Percentiles rank a stretch among this genome's conserved stretches.
phyloP scores from a whole-genome alignment of 2,329 filamentous ascomycete genomes.

The Fonsecaea nubica region DNA sequence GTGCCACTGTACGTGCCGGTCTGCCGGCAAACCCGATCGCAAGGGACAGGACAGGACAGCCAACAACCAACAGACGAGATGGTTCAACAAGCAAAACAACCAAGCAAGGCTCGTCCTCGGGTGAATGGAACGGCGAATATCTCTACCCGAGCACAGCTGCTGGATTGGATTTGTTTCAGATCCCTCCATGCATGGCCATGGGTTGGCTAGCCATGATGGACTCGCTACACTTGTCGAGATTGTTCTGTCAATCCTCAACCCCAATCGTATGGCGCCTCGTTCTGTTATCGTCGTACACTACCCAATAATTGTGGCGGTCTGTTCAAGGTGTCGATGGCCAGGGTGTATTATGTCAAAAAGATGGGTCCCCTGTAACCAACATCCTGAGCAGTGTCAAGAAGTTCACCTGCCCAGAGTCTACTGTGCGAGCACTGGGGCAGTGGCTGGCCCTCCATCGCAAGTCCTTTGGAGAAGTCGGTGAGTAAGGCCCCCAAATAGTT shows the following conservation, averaged over 20 bases:
- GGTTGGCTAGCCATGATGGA: background rate
- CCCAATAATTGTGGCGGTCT: background rate
- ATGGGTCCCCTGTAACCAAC: background rate
- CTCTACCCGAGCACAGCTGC: background rate
- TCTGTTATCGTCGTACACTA: background rate
- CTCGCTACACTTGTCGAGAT: background rate
- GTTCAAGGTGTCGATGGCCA: background rate
- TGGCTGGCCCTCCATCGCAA: background rate
- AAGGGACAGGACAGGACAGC: background rate
- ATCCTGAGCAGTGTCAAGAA: background rate
- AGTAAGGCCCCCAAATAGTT: background rate
- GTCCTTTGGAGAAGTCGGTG: constrained; percentile 3
- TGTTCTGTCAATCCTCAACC: background rate
- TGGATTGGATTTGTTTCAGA: constrained; percentile 20
- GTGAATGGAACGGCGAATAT: background rate
- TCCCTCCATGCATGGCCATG: background rate
- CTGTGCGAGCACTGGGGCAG: background rate
- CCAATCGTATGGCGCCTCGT: background rate
- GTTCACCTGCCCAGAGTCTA: background rate
- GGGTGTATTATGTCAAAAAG: constrained; percentile 1
- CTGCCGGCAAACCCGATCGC: background rate
- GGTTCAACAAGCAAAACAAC: background rate
- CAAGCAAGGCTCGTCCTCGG: background rate
- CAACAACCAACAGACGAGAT: background rate
- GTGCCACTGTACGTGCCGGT: background rate